Evolutionary conservation across 257 asterid species (phyloP), one percentile per base, ranked within the genome.

Genomic region (Salvia miltiorrhiza): DNA sequence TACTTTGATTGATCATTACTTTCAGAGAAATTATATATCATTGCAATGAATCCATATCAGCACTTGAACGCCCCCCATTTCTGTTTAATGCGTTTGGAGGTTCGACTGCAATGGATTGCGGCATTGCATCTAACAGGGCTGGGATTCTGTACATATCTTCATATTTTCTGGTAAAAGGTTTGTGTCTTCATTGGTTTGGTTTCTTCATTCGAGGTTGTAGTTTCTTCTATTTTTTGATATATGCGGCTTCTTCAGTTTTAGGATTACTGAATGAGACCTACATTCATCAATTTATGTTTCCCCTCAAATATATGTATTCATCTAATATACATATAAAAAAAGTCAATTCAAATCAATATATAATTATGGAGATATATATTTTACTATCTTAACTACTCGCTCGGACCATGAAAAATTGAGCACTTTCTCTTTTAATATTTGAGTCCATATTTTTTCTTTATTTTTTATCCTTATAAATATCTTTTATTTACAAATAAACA

Each of bases 1-100:
- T 88, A 82, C 81, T 82, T 83, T 32, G 54, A 65, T 14, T 86
- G 78, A 79, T 65, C 41, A 37, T 43, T 47, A 21, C 32, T 33
- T 4, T 37, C 26, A 0, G 67, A 62, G 24, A 54, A 24, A 20
- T 30, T 40, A 59, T 50, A 26, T 45, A 39, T 67, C 40, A 72
- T 13, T 26, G 74, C 75, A 58, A 65, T 55, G 76, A 50, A 81
- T 73, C 73, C 59, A 14, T 49, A 67, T 45, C 43, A 44, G 69
- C 39, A 43, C 32, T 52, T 49, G 20, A 44, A 20, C 30, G 17
- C n/a, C 30, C 45, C 53, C 12, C 65, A 49, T 41, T 74, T 44
- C 69, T 59, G 48, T 41, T 37, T 28, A 23, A 23, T 16, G 21
- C 54, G 58, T 78, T 33, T 33, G 39, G 39, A 33, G 5, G 39